phyloP scores from a whole-genome alignment of 208 protist species.

The Trichomonas vaginalis region DNA sequence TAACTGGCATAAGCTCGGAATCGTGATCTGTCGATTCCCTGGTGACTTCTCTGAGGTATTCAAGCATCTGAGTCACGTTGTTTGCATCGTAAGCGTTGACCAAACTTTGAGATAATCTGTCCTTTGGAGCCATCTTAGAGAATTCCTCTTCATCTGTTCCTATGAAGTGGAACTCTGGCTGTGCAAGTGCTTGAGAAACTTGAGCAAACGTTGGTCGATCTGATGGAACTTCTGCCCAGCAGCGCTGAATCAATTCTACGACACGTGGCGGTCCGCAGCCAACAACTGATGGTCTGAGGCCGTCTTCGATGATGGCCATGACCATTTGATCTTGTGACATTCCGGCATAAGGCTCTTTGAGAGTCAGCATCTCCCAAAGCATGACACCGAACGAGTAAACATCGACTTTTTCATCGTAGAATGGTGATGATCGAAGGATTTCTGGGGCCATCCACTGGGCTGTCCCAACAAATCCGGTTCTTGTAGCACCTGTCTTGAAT shows the following conservation, averaged over 20 bases:
- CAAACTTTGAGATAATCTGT: neutral
- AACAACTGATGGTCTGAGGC: neutral
- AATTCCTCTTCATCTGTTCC: slow-evolving; percentile 16
- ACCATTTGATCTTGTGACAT: neutral
- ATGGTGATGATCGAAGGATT: neutral
- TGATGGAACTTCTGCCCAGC: neutral
- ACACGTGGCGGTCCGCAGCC: neutral
- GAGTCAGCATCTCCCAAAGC: slow-evolving; percentile 41
- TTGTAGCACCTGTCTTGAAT: neutral
- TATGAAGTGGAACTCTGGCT: neutral
- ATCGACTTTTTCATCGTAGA: slow-evolving; percentile 35
- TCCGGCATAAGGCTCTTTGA: slow-evolving; percentile 21
- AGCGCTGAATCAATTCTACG: neutral
- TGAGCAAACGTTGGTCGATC: neutral
- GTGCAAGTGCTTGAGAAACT: neutral
- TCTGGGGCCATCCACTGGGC: slow-evolving; percentile 3
- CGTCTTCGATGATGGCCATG: neutral
- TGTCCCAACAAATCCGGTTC: slow-evolving; percentile 19
- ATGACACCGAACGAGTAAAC: slow-evolving; percentile 41
- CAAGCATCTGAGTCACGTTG: neutral
- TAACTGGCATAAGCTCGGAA: neutral
- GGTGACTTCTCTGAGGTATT: neutral
- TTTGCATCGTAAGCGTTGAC: neutral
- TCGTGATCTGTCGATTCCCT: neutral
- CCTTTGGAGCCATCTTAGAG: neutral